Base-by-base conservation (phyloP, 1,139 yeast species). In the Arxiozyma slooffiae region DNA sequence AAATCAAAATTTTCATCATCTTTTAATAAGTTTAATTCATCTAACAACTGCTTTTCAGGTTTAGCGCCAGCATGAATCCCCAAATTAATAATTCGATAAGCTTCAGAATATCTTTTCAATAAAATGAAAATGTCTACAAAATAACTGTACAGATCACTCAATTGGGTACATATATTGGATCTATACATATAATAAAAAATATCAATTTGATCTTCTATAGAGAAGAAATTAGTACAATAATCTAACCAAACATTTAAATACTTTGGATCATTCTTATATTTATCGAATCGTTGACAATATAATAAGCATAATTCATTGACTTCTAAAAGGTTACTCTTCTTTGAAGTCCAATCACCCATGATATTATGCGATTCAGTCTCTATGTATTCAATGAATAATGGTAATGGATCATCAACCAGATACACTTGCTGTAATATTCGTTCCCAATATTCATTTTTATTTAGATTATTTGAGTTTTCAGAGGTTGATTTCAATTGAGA, bases 251-350 rank as follows among this genome's bases (percentile, higher is more conserved):
- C 75, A 55, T 75, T 77, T 49, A 92, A 68, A 63, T 86, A 90
- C 48, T 97, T 69, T 0, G 89, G 79, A 63, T 90, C 97, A 63
- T 90, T 85, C 55, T 81, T 82, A 66, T 89, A 90, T 57, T 78
- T 79, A 1, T 69, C 65, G 24, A 75, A 75, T 59, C 85, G 89
- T 58, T 83, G 73, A 61, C 88, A 87, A 56, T 74, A 74, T 38
- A 81, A 76, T 0, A 95, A 81, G 57, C 95, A 84, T 47, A 82
- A 69, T 62, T 89, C 96, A 26, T 89, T 71, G 5, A 86, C 66
- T 22, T 70, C 73, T 20, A 88, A 69, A 49, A 88, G 71, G 0
- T 89, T 90, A 56, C 89, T 83, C 41, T 82, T 85, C 3, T 75
- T 71, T 9, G 78, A 77, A 22, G 76, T 72, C 0, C 89, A 92